Percentiles rank a stretch among this genome's conserved stretches.
Conservation (phyloP, 2,329 filamentous ascomycete species). For the Xylogone sp. region DNA sequence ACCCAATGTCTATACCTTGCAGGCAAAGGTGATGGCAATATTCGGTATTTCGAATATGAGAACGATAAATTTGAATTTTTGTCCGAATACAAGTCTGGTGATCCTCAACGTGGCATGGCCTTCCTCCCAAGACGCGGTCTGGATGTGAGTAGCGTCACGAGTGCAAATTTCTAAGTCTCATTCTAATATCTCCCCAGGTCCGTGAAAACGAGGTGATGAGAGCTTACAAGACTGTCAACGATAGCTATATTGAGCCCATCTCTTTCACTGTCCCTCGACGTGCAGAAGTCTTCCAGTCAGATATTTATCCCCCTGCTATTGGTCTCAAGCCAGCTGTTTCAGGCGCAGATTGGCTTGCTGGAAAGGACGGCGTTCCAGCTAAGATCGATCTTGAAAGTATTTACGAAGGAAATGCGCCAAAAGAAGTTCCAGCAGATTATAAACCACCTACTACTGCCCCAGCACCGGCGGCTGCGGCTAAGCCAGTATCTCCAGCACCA, state of each 20-base stretch:
- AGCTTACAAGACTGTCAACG: conserved; percentile 96
- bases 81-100: conserved; percentile 93
- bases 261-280: conserved; percentile 95
- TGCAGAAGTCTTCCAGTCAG: conserved; percentile 92
- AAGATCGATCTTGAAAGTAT: conserved; percentile 94
- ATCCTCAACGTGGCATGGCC: conserved; percentile 90
- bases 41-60: conserved; percentile 97
- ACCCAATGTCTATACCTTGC: conserved; percentile 94
- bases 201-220: conserved; percentile 97
- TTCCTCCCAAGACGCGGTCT: conserved; percentile 94
- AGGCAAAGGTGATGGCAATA: conserved; percentile 98
- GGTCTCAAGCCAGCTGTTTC: conserved; percentile 79
- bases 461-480: conserved; percentile 37
- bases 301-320: conserved; percentile 87
- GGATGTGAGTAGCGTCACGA: conserved; percentile 56
- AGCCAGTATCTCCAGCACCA: conserved; percentile 31
- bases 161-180: too few species aligned
- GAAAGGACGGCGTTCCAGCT: conserved; percentile 77
- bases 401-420: conserved; percentile 78
- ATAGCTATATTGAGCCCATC: conserved; percentile 90
- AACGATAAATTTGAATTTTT: conserved; percentile 99
- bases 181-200: conserved; percentile 44
- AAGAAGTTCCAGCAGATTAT: conserved; percentile 70
- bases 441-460: conserved; percentile 50
- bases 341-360: conserved; percentile 78